phyloP scores from a whole-genome alignment of 192 early-diverging fungal species.

The Gamsiella multidivaricata region DNA sequence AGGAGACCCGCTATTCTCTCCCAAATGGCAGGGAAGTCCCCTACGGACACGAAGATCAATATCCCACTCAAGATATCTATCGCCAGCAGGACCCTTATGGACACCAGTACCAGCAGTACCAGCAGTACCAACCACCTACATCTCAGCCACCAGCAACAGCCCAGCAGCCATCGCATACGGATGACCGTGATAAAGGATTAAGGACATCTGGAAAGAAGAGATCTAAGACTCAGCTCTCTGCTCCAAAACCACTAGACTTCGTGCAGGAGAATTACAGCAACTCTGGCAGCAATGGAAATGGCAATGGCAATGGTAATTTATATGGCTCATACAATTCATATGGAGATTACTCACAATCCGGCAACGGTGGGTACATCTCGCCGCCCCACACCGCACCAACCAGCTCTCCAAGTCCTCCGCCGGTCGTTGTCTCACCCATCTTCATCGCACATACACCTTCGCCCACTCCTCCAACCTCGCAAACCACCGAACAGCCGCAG shows the following conservation, averaged over 20 bases:
- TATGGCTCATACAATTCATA: background rate
- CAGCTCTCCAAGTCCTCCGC: slow-evolving; percentile 10
- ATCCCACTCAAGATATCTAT: background rate
- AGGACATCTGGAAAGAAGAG: slow-evolving; percentile 20
- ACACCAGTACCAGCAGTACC: background rate
- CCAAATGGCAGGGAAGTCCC: background rate
- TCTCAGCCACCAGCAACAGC: slow-evolving; percentile 4
- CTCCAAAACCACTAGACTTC: slow-evolving; percentile 1
- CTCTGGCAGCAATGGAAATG: slow-evolving; percentile 3
- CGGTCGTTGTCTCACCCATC: slow-evolving; percentile 12
- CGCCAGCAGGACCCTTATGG: slow-evolving; percentile 1
- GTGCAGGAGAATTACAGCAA: background rate
- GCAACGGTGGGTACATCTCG: slow-evolving; percentile 14
- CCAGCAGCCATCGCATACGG: background rate
- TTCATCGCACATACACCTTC: slow-evolving; percentile 29
- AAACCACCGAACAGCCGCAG: slow-evolving; percentile 4
- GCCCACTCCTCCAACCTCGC: slow-evolving; percentile 1
- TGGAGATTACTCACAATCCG: slow-evolving; percentile 1
- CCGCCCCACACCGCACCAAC: slow-evolving; percentile 3
- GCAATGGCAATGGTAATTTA: background rate
- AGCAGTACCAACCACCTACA: slow-evolving; percentile 17
- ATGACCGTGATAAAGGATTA: background rate
- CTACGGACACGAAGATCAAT: slow-evolving; percentile 19
- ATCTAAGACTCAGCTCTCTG: slow-evolving; percentile 23
- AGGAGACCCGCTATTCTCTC: slow-evolving; percentile 1